Percentiles rank a stretch among this genome's conserved stretches.
Evolutionary conservation across 352 stramenopile genomes (phyloP).

Genomic region (Globisporangium irregulare): DNA sequence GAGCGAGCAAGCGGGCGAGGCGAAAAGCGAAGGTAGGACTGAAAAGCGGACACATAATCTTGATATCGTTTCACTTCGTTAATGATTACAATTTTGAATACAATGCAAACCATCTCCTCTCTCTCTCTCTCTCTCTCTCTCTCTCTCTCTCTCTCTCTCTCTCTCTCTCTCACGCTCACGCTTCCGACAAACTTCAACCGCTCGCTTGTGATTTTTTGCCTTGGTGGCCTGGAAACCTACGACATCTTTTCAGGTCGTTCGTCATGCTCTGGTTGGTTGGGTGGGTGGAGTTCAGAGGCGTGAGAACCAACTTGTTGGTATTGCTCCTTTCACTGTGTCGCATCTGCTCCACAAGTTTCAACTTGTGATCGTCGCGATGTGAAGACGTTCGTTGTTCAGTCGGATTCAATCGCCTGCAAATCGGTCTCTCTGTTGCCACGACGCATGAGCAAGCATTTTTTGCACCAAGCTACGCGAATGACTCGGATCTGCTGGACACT

Average conservation of each 20-base stretch:
- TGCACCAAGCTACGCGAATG: conserved; percentile 3
- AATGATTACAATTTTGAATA: background rate
- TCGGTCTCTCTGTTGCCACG: background rate
- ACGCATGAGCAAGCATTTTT: background rate
- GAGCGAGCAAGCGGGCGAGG: background rate
- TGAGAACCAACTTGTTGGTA: background rate
- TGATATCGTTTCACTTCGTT: background rate
- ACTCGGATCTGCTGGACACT: conserved; percentile 15
- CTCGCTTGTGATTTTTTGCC: background rate
- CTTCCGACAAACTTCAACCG: background rate
- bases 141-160: background rate
- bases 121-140: background rate
- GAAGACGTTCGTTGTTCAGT: background rate
- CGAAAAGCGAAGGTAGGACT: background rate
- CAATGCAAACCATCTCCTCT: background rate
- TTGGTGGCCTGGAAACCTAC: background rate
- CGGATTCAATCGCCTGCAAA: background rate
- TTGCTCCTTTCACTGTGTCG: background rate
- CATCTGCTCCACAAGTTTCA: background rate
- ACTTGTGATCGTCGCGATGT: background rate
- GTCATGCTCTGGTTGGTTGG: background rate
- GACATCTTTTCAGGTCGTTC: background rate
- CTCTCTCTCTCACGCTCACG: background rate
- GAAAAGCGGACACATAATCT: background rate
- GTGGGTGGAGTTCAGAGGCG: background rate